Percentiles rank a stretch among this genome's conserved stretches.
These are phyloP conservation scores for Podaxis mareebaensis DNA, from an alignment of 768 basidiomycete genomes.

Conservation along the genomic window DNA sequence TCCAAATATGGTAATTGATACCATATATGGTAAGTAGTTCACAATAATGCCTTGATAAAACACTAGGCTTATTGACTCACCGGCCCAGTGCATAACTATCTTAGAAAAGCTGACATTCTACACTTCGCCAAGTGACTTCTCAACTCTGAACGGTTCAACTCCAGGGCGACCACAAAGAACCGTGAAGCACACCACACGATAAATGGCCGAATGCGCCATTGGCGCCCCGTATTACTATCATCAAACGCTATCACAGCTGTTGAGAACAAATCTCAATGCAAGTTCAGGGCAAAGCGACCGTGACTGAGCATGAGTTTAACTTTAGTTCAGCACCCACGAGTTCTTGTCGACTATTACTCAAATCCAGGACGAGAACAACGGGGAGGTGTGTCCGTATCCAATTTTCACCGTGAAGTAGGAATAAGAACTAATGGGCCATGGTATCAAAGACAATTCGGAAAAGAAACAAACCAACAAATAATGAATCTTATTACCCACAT, in stretches of 20 bases:
- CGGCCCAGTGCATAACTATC: too few species aligned
- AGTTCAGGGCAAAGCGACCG: not conserved
- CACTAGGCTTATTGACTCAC: too few species aligned
- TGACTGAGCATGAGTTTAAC: constrained; percentile 8
- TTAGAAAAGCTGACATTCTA: too few species aligned
- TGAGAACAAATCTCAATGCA: not conserved
- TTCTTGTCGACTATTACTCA: not conserved
- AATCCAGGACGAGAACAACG: not conserved
- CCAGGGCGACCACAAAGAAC: not conserved
- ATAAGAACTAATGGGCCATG: not conserved
- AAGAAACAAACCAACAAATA: not conserved
- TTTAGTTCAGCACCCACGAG: not conserved
- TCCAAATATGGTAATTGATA: too few species aligned
- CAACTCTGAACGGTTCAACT: not conserved
- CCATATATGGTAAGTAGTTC: too few species aligned
- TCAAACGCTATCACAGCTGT: not conserved
- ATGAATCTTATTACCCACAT: not conserved
- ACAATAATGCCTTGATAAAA: too few species aligned
- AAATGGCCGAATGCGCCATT: not conserved
- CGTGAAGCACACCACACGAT: not conserved
- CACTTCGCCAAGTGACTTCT: too few species aligned
- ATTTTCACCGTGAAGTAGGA: not conserved
- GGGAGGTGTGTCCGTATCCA: not conserved
- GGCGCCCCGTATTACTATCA: not conserved
- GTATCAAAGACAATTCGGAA: not conserved